Base-by-base conservation (phyloP, 345 rosid genomes). In the Firmiana major region DNA sequence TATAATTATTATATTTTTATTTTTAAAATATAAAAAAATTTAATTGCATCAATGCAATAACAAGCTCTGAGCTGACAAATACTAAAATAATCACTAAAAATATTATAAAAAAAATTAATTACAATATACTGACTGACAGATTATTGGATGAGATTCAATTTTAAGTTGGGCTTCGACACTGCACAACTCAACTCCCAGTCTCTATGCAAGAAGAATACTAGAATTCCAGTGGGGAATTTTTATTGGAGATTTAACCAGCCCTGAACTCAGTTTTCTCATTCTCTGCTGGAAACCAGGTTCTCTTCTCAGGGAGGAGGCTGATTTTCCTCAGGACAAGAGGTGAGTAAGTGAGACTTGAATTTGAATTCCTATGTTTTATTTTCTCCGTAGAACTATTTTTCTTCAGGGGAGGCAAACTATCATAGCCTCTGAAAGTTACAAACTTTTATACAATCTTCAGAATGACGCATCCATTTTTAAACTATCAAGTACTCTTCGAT, bases 321-420 rank as follows among this genome's bases (percentile, higher is more conserved):
- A 31, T 28, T 60, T 60, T 60, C 9, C 28, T 49, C 59, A 70
- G 1, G n/a, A n/a, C n/a, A n/a, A 0, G 6, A 48, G 58, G 58
- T 28, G 17, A 68, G n/a, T 28, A 19, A 68, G n/a, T 22, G 21
- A 45, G 55, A 45, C 7, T 45, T 6, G 40, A 46, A 57, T 24
- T 68, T 24, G 40, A 9, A 26, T 55, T 16, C 28, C 40, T 9
- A 43, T 71, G 79, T 49, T 74, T 62, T 5, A 49, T 75, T 62
- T 54, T 28, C 8, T 77, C 22, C 16, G n/a, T 49, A 49, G 36
- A 70, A 28, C 58, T 28, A 48, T 42, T 70, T 9, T 49, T 51
- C 59, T 70, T 17, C 68, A 59, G 15, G 68, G 68, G 54, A 74
- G 54, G 68, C 77, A 19, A 26, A 31, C 67, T 8, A 11, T 24